Conservation (phyloP, 2,329 filamentous ascomycete genomes). For the Talaromyces sp. region DNA sequence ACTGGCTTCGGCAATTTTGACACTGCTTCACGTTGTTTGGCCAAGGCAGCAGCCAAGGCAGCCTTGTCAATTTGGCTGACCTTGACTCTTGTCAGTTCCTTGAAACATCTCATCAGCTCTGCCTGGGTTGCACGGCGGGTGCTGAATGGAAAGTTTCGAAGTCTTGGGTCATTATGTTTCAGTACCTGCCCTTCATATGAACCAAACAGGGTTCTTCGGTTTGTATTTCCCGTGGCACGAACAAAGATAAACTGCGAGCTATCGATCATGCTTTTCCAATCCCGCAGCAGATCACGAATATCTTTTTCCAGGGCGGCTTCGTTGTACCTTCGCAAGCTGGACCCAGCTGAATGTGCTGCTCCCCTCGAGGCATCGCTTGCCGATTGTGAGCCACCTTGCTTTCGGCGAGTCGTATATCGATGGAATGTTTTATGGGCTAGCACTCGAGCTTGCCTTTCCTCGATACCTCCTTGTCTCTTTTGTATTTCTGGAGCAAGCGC, state of each 20-base stretch:
- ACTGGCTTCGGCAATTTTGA: conserved; percentile 26
- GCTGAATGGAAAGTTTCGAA: conserved; percentile 88
- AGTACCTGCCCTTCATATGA: conserved; percentile 87
- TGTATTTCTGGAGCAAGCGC: conserved; percentile 74
- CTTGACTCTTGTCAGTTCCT: conserved; percentile 88
- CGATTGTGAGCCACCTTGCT: conserved; percentile 93
- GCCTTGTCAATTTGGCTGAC: conserved; percentile 70
- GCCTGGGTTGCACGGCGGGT: conserved; percentile 87
- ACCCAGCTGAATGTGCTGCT: conserved; percentile 87
- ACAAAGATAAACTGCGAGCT: conserved; percentile 81
- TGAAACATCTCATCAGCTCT: conserved; percentile 89
- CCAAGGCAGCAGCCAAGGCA: conserved; percentile 49
- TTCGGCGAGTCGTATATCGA: conserved; percentile 89
- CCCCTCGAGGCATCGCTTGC: conserved; percentile 93
- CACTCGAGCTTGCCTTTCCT: conserved; percentile 81
- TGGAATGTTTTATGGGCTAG: conserved; percentile 97
- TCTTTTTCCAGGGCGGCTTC: conserved; percentile 87
- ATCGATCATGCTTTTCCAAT: conserved; percentile 84
- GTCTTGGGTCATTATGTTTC: conserved; percentile 67
- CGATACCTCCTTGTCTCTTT: conserved; percentile 62
- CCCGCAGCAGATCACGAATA: conserved; percentile 69
- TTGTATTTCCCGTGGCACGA: conserved; percentile 80
- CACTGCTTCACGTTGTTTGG: conserved; percentile 37
- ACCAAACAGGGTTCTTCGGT: conserved; percentile 80
- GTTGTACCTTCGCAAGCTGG: conserved; percentile 85